phyloP scores from a whole-genome alignment of 257 asterid genomes.

The Penstemon newberryi region DNA sequence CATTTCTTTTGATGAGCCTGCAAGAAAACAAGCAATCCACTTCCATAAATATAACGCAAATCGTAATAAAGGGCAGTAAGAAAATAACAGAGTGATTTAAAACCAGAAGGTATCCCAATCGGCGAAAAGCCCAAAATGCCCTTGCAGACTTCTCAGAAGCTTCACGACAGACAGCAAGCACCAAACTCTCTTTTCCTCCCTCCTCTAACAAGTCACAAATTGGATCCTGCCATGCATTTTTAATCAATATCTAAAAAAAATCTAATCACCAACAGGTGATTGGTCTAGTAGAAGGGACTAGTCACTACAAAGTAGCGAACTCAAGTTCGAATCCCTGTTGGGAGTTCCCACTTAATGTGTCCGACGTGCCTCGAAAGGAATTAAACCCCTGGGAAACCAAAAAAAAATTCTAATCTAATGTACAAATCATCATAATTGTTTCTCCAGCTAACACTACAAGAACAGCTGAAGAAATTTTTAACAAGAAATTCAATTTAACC shows the following conservation, averaged over 20 bases:
- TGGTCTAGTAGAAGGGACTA: too few species aligned
- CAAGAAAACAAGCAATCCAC: slow-evolving; percentile 19
- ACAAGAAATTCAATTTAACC: not conserved
- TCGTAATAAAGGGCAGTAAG: not conserved
- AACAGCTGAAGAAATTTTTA: not conserved
- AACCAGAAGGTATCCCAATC: slow-evolving; percentile 92
- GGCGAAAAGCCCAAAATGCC: slow-evolving; percentile 95
- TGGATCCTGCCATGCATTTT: slow-evolving; percentile 53
- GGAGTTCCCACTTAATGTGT: too few species aligned
- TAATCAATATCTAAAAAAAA: not conserved
- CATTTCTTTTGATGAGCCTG: slow-evolving; percentile 84
- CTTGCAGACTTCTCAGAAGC: slow-evolving; percentile 82
- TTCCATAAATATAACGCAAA: slow-evolving; percentile 9
- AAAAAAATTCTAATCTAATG: slow-evolving; percentile 11
- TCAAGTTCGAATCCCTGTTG: too few species aligned
- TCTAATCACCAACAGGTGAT: too few species aligned
- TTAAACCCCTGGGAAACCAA: too few species aligned
- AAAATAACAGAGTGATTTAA: slow-evolving; percentile 3
- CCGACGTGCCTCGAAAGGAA: too few species aligned
- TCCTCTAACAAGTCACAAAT: slow-evolving; percentile 73
- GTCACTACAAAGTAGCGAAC: too few species aligned
- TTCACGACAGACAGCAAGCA: slow-evolving; percentile 73
- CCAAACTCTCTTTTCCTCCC: slow-evolving; percentile 76
- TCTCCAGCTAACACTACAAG: slow-evolving; percentile 1
- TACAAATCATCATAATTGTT: slow-evolving; percentile 11